phyloP scores from a whole-genome alignment of 2,329 filamentous ascomycete genomes.

The Nemania bipapillata region DNA sequence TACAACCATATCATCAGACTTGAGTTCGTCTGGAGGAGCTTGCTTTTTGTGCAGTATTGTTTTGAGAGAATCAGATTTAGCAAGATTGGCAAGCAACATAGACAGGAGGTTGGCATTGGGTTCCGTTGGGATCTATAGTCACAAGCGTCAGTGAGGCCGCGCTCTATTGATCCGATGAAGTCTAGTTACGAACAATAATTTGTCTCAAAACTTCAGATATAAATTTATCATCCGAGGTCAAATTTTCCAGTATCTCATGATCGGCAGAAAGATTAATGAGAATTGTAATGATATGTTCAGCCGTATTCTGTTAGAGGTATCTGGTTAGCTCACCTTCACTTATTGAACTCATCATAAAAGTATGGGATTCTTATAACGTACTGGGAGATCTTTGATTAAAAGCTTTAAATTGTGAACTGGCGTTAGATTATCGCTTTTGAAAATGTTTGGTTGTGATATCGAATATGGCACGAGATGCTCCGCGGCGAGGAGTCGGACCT shows the following conservation, averaged over 20 bases:
- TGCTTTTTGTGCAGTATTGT: conserved; percentile 75
- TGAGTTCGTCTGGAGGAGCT: conserved; percentile 73
- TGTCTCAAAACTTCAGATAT: conserved; percentile 76
- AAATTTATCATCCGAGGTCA: conserved; percentile 84
- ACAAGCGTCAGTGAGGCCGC: conserved; percentile 35
- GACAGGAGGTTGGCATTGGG: conserved; percentile 83
- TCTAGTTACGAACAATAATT: conserved; percentile 71
- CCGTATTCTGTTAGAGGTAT: conserved; percentile 72
- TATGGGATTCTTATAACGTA: conserved; percentile 57
- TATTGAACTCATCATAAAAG: not conserved
- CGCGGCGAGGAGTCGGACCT: conserved; percentile 85
- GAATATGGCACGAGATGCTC: conserved; percentile 90
- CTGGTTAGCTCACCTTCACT: not conserved
- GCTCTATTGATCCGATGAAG: conserved; percentile 4
- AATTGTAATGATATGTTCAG: conserved; percentile 91
- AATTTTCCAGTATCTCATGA: conserved; percentile 74
- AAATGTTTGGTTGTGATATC: conserved; percentile 76
- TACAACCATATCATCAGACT: conserved; percentile 77
- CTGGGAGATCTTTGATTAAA: conserved; percentile 82
- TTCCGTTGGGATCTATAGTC: conserved; percentile 73
- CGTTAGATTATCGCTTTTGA: conserved; percentile 81
- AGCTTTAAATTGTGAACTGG: conserved; percentile 90
- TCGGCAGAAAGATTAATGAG: conserved; percentile 88
- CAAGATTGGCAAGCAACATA: conserved; percentile 93
- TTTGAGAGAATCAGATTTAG: conserved; percentile 80